These are phyloP conservation scores for Areca catechu DNA, from an alignment of 176 grass and related monocot species.

Conservation along the genomic window DNA sequence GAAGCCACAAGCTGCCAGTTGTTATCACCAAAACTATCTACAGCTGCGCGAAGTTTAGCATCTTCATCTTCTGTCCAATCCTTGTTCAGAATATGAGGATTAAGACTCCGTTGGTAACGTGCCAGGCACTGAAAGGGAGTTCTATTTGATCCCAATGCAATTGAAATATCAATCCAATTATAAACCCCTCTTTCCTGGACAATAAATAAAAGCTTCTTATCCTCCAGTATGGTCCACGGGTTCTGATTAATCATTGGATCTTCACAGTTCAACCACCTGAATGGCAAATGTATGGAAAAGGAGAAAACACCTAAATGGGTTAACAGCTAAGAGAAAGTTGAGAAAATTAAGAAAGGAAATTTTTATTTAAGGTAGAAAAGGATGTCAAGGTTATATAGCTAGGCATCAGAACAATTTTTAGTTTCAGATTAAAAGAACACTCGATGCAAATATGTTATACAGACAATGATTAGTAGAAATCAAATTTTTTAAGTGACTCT, in stretches of 20 bases:
- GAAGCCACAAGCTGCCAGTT: slow-evolving; percentile 89
- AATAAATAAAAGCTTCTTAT: slow-evolving; percentile 74
- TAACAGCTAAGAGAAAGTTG: too few species aligned
- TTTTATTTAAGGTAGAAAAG: too few species aligned
- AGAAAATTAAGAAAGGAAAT: too few species aligned
- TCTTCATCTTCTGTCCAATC: slow-evolving; percentile 86
- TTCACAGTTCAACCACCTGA: slow-evolving; percentile 84
- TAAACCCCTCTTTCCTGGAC: slow-evolving; percentile 72
- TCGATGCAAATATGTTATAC: too few species aligned
- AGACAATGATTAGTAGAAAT: too few species aligned
- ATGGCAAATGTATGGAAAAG: slow-evolving; percentile 19
- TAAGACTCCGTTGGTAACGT: slow-evolving; percentile 93
- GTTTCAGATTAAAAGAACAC: too few species aligned
- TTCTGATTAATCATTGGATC: slow-evolving; percentile 72
- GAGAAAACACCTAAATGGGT: too few species aligned
- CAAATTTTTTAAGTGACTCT: too few species aligned
- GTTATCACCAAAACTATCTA: slow-evolving; percentile 57
- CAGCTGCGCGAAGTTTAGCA: slow-evolving; percentile 43
- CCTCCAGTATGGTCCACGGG: slow-evolving; percentile 65
- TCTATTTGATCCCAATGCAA: slow-evolving; percentile 52
- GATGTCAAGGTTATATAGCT: too few species aligned
- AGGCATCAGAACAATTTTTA: too few species aligned
- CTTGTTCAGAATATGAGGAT: slow-evolving; percentile 87
- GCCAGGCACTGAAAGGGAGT: slow-evolving; percentile 88
- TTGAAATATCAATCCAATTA: slow-evolving; percentile 84